Evolutionary conservation across 202 grass and related monocot genomes (phyloP).

Genomic region (Setaria viridis): DNA sequence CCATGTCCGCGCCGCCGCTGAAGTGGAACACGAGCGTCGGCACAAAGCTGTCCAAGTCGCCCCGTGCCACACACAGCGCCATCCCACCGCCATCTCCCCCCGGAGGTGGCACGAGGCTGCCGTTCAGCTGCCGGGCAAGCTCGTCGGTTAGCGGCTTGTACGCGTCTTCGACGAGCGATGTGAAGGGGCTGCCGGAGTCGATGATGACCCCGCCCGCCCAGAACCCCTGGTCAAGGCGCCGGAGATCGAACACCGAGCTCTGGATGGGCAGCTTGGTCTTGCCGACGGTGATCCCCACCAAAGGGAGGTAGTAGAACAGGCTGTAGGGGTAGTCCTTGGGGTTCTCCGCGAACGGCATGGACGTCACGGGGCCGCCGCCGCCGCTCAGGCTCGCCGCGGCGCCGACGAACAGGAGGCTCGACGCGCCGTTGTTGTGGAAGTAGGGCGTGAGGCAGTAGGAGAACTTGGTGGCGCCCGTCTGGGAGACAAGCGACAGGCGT

Average conservation of each 20-base stretch:
- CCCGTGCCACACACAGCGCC: constrained; percentile 1
- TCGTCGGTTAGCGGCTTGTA: constrained; percentile 21
- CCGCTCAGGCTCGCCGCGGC: not conserved
- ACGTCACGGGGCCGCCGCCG: not conserved
- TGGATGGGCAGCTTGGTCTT: constrained; percentile 2
- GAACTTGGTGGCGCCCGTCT: constrained; percentile 4
- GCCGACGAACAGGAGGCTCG: constrained; percentile 39
- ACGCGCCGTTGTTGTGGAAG: not conserved
- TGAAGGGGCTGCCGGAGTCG: constrained; percentile 34
- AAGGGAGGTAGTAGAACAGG: constrained; percentile 40
- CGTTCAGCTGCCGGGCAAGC: not conserved
- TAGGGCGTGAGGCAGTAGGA: constrained; percentile 43
- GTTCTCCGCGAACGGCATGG: constrained; percentile 33
- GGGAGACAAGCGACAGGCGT: constrained; percentile 15
- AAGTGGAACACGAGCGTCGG: constrained; percentile 41
- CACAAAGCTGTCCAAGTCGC: not conserved
- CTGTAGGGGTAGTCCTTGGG: constrained; percentile 9
- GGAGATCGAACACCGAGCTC: constrained; percentile 13
- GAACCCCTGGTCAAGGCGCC: not conserved
- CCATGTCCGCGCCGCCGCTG: constrained; percentile 39
- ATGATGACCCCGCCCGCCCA: constrained; percentile 32
- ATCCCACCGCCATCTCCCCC: not conserved
- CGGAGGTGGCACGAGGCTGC: constrained; percentile 12
- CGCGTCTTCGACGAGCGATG: not conserved
- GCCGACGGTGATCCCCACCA: constrained; percentile 36